Conservation (phyloP, 1,139 yeast species). For the Blastobotrys elegans region DNA sequence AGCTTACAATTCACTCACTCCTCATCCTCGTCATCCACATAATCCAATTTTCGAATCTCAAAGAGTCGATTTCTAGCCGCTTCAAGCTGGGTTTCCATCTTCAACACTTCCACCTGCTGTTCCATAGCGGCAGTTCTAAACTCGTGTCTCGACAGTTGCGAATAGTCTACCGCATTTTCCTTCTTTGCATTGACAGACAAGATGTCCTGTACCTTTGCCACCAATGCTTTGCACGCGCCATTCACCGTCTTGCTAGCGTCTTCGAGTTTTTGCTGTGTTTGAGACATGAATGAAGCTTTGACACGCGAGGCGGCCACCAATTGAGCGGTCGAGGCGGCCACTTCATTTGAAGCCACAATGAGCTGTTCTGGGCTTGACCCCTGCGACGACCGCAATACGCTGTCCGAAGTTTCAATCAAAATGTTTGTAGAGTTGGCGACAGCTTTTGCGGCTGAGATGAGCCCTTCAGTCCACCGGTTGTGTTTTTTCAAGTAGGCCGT, state of each 20-base stretch:
- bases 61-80: slow-evolving; percentile 79
- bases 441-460: slow-evolving; percentile 84
- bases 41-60: slow-evolving; percentile 75
- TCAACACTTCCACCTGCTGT: slow-evolving; percentile 85
- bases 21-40: slow-evolving; percentile 56
- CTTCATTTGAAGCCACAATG: slow-evolving; percentile 87
- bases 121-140: slow-evolving; percentile 89
- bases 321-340: slow-evolving; percentile 90
- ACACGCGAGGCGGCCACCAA: slow-evolving; percentile 90
- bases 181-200: slow-evolving; percentile 33
- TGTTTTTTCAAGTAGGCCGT: slow-evolving; percentile 83
- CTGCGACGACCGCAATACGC: slow-evolving; percentile 59
- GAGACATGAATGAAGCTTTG: slow-evolving; percentile 71
- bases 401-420: slow-evolving; percentile 80
- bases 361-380: slow-evolving; percentile 63
- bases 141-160: slow-evolving; percentile 69
- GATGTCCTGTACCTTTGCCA: slow-evolving; percentile 63
- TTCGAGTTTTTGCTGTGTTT: slow-evolving; percentile 73
- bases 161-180: slow-evolving; percentile 49
- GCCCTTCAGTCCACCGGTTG: slow-evolving; percentile 92
- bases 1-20: no score
- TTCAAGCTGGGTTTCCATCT: slow-evolving; percentile 67
- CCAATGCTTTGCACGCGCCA: slow-evolving; percentile 68
- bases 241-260: slow-evolving; percentile 65
- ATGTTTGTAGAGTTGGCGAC: slow-evolving; percentile 82